Conservation (phyloP, 2,329 filamentous ascomycete genomes). For the Graphilbum ipis-grandicollis region DNA sequence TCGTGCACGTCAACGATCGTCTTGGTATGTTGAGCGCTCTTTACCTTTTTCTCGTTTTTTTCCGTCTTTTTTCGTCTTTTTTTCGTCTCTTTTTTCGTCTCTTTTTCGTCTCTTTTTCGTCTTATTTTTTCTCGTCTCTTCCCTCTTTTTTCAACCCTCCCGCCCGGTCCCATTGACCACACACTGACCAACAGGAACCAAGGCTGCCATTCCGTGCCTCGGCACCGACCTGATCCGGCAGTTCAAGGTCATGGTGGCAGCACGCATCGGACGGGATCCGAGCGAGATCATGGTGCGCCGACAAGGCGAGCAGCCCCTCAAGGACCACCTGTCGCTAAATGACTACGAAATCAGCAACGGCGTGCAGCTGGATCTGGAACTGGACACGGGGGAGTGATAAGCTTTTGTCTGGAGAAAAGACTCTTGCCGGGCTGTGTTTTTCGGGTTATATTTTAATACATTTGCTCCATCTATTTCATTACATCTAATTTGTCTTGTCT, state of each 20-base stretch:
- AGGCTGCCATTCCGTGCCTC: constrained; percentile 79
- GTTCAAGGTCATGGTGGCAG: constrained; percentile 84
- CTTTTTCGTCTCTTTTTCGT: no score
- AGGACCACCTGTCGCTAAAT: constrained; percentile 70
- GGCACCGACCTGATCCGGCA: constrained; percentile 68
- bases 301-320: constrained; percentile 85
- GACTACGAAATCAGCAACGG: constrained; percentile 94
- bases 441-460: no score
- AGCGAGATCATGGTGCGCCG: constrained; percentile 85
- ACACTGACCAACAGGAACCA: constrained; percentile 39
- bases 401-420: no score
- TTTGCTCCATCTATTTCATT: no score
- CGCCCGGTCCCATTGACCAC: no score
- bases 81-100: no score
- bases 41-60: background rate
- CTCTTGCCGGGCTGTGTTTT: no score
- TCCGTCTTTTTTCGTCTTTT: no score
- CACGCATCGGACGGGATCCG: constrained; percentile 71
- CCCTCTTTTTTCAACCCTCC: no score
- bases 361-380: constrained; percentile 49
- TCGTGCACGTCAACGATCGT: constrained; percentile 90
- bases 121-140: no score
- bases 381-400: constrained; percentile 42
- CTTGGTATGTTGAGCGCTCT: constrained; percentile 28
- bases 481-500: no score